Evolutionary conservation across 2,329 filamentous ascomycete genomes (phyloP).

Genomic region (Phialocephala sp.): DNA sequence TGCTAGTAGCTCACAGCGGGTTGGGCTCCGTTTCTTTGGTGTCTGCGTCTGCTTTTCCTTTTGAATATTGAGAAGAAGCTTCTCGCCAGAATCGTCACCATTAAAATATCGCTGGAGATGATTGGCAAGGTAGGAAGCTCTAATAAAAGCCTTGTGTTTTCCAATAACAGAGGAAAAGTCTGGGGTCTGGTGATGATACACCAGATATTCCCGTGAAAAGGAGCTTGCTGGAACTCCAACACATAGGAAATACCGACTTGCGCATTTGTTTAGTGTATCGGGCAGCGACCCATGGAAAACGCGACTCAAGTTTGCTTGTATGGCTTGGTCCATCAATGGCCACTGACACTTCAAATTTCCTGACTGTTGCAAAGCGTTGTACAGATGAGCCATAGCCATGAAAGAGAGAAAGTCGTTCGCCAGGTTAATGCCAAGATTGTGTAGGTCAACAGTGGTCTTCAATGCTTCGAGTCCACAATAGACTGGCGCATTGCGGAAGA

Average conservation of each 20-base stretch:
- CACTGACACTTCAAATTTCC: not conserved
- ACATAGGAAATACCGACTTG: not conserved
- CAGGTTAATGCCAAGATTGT: not conserved
- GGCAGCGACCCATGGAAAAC: not conserved
- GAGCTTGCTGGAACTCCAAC: not conserved
- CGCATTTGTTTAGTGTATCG: not conserved
- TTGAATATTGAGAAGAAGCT: not conserved
- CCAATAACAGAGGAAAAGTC: not conserved
- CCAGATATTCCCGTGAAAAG: not conserved
- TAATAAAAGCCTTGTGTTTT: not conserved
- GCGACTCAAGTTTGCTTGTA: not conserved
- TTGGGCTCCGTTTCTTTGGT: not conserved
- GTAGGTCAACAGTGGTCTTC: not conserved
- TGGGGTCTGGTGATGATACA: not conserved
- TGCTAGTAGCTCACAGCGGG: not conserved
- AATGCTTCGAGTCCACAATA: not conserved
- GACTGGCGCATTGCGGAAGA: not conserved
- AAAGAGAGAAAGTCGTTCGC: not conserved
- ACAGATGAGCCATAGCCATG: not conserved
- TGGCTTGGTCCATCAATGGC: not conserved
- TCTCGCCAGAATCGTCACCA: not conserved
- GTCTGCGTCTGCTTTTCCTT: not conserved
- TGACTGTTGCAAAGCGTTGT: not conserved
- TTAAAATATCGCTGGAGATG: not conserved
- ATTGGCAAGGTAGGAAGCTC: not conserved